A percentile compares a stretch with the other conserved stretches of the same genome.
These are phyloP conservation scores for Capsicum pubescens DNA, from an alignment of 257 asterid genomes.

Conservation along the genomic window DNA sequence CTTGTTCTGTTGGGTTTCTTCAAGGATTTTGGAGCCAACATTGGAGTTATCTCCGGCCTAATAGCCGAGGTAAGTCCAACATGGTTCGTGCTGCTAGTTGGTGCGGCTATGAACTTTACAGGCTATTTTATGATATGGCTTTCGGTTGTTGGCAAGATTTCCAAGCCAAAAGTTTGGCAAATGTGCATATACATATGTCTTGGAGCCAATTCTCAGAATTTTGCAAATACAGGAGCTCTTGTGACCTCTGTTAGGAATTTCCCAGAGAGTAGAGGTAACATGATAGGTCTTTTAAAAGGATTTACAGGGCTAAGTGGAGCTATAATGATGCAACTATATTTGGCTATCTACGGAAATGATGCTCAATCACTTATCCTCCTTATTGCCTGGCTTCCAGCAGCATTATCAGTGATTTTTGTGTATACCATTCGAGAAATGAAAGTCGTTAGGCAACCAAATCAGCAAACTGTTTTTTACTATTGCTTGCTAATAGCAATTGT, in stretches of 20 bases:
- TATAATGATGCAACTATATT: slow-evolving; percentile 45
- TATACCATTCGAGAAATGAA: slow-evolving; percentile 40
- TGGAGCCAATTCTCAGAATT: slow-evolving; percentile 49
- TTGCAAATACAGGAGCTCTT: slow-evolving; percentile 47
- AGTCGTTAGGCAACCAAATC: slow-evolving; percentile 42
- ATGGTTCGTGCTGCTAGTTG: slow-evolving; percentile 45
- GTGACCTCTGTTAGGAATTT: slow-evolving; percentile 47
- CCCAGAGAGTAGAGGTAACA: slow-evolving; percentile 48
- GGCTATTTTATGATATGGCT: slow-evolving; percentile 54
- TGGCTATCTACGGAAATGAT: slow-evolving; percentile 48
- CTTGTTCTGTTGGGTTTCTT: slow-evolving; percentile 38
- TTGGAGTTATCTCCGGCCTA: slow-evolving; percentile 46
- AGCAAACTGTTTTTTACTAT: slow-evolving; percentile 39
- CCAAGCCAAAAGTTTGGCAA: slow-evolving; percentile 40
- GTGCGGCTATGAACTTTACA: slow-evolving; percentile 38
- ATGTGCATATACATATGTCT: slow-evolving; percentile 48
- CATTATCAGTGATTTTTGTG: slow-evolving; percentile 39
- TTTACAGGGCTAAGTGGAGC: slow-evolving; percentile 53
- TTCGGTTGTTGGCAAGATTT: slow-evolving; percentile 35
- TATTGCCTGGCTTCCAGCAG: slow-evolving; percentile 53
- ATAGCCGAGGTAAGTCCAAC: slow-evolving; percentile 44
- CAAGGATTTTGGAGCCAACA: slow-evolving; percentile 47
- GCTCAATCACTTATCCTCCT: slow-evolving; percentile 43
- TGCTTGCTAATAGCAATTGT: slow-evolving; percentile 37
- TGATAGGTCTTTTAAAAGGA: slow-evolving; percentile 51